phyloP scores from a whole-genome alignment of 441 rosid species.

The Populus trichocarpa region DNA sequence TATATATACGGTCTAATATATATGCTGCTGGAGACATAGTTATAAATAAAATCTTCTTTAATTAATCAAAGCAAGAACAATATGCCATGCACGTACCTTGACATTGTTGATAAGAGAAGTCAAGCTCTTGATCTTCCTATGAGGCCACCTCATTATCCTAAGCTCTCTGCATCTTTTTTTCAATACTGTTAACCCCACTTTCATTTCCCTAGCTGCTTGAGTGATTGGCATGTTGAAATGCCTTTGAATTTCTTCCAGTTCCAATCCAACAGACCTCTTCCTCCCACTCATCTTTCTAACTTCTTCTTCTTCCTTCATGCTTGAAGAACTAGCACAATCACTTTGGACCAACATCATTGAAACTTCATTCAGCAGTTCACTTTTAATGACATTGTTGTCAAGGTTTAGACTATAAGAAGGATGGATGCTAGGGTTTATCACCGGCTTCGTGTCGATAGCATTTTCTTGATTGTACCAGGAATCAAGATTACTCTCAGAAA shows the following conservation, averaged over 20 bases:
- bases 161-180: slow-evolving; percentile 83
- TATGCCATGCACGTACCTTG: too few relatives aligned
- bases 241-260: slow-evolving; percentile 2
- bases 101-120: too few relatives aligned
- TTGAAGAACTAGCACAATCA: neutral
- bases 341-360: neutral
- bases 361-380: neutral
- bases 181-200: slow-evolving; percentile 68
- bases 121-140: neutral
- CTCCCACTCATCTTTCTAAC: neutral
- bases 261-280: neutral
- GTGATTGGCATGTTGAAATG: slow-evolving; percentile 73
- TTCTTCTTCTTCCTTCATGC: neutral
- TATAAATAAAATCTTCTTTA: too few relatives aligned
- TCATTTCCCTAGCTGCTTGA: slow-evolving; percentile 68
- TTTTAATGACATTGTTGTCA: neutral
- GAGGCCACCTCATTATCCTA: slow-evolving; percentile 56
- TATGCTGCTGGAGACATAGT: too few relatives aligned
- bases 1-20: too few relatives aligned
- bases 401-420: neutral
- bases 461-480: neutral
- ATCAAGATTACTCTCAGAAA: neutral
- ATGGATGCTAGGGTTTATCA: neutral
- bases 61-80: too few relatives aligned
- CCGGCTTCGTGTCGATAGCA: neutral